phyloP scores from a whole-genome alignment of 306 rosid species.

The Fagus sylvatica region DNA sequence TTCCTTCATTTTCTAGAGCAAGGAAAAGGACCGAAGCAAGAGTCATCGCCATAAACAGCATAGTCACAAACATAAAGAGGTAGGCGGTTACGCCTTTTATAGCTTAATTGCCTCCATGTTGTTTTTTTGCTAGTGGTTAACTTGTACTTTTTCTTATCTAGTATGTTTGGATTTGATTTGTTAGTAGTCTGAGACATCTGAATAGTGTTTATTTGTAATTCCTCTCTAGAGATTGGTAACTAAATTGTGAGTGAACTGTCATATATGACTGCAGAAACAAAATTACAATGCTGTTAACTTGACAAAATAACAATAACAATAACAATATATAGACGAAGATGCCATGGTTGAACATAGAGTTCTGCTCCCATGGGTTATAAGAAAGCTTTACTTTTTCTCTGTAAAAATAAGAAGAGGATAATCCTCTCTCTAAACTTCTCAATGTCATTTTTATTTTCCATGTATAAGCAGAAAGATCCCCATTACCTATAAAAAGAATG shows the following conservation, averaged over 20 bases:
- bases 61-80: constrained; percentile 78
- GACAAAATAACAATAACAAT: background rate
- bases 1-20: constrained; percentile 36
- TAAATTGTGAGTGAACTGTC: background rate
- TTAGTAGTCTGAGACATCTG: background rate
- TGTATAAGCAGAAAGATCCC: background rate
- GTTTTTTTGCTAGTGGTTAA: background rate
- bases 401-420: background rate
- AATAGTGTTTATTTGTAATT: background rate
- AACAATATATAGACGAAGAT: background rate
- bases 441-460: background rate
- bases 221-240: background rate
- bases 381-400: background rate
- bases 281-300: background rate
- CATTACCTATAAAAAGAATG: background rate
- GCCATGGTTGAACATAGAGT: no score
- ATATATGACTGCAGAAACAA: background rate
- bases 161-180: background rate
- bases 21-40: constrained; percentile 77
- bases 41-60: constrained; percentile 60
- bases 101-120: constrained; percentile 10
- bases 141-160: background rate
- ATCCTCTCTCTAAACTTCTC: background rate
- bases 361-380: background rate
- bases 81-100: constrained; percentile 37